Base-by-base conservation (phyloP, 768 basidiomycete genomes). In the Hypholoma fasciculare region DNA sequence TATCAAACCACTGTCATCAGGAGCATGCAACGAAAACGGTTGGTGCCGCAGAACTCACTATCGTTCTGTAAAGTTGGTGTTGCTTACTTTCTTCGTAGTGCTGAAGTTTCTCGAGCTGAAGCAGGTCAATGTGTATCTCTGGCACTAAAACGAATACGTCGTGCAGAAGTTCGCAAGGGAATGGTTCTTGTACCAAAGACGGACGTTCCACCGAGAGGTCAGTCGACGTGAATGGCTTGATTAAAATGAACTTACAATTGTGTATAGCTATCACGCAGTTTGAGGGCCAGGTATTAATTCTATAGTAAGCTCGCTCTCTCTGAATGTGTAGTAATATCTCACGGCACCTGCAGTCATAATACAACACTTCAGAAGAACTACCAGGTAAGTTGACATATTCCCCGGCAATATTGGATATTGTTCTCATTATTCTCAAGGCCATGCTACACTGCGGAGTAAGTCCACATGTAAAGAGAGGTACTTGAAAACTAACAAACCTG, bases 61-160 rank as follows among this genome's bases (percentile, higher is more conserved):
- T 23, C 51, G 30, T 37, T 26, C 20, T n/a, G 48, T 30, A 51
- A 9, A 34, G 23, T 54, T 40, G 49, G n/a, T 30, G 42, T 56
- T n/a, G 9, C 53, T 56, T 17, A 39, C 26, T 20, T 50, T 47
- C 20, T 23, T 53, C 14, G 11, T 61, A 90, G 95, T 36, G 94
- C 90, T 19, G 80, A 88, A 54, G 94, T 99, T 2, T 78, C 79
- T 14, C 81, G 82, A 13, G 97, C 93, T 0, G 96, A 98, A 65
- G 97, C 97, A 6, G 97, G 97, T 2, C 97, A 99, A 74, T 93
- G 92, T 50, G 95, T 99, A 17, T 92, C 92, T 7, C 78, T 97
- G 54, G 97, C 96, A 3, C 74, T 99, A 27, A 99, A 98, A 77
- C 83, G 93, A 46, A 88, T 97, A 58, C 82, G 89, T 54, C 78